Evolutionary conservation across 805 yeast species (phyloP).

Genomic region (Lachancea fermentati): DNA sequence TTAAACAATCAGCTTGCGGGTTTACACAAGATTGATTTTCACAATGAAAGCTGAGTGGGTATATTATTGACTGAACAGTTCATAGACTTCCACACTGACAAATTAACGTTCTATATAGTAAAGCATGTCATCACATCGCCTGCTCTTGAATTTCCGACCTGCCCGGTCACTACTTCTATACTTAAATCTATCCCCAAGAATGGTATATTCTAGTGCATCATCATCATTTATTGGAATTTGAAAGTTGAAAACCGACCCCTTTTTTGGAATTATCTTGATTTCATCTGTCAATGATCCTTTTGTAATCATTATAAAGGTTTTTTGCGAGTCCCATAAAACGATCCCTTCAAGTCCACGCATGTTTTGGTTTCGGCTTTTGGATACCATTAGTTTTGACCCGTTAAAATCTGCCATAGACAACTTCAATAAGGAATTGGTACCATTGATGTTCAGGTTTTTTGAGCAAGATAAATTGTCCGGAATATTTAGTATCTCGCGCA

Average conservation of each 20-base stretch:
- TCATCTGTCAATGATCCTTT: conserved; percentile 49
- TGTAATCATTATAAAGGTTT: conserved; percentile 53
- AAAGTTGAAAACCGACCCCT: conserved; percentile 57
- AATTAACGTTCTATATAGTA: conserved; percentile 18
- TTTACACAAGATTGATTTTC: too few species aligned
- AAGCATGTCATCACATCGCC: conserved; percentile 57
- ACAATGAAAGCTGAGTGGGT: too few species aligned
- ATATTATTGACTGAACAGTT: too few species aligned
- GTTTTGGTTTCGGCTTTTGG: conserved; percentile 49
- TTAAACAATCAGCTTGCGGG: too few species aligned
- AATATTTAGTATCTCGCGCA: conserved; percentile 47
- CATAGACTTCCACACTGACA: neutral
- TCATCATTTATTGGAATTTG: conserved; percentile 37
- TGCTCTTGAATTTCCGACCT: conserved; percentile 78
- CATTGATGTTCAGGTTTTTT: conserved; percentile 18
- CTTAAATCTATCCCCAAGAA: conserved; percentile 75
- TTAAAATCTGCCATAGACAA: conserved; percentile 75
- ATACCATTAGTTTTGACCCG: conserved; percentile 63
- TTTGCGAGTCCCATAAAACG: conserved; percentile 79
- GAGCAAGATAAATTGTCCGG: conserved; percentile 15
- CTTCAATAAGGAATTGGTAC: conserved; percentile 41
- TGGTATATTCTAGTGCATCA: conserved; percentile 49
- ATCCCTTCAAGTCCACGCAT: conserved; percentile 65
- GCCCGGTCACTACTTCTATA: conserved; percentile 76
- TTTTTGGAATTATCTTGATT: conserved; percentile 59